Evolutionary conservation across 108 stramenopile species (phyloP).

Genomic region (Cyclotella distinguenda): DNA sequence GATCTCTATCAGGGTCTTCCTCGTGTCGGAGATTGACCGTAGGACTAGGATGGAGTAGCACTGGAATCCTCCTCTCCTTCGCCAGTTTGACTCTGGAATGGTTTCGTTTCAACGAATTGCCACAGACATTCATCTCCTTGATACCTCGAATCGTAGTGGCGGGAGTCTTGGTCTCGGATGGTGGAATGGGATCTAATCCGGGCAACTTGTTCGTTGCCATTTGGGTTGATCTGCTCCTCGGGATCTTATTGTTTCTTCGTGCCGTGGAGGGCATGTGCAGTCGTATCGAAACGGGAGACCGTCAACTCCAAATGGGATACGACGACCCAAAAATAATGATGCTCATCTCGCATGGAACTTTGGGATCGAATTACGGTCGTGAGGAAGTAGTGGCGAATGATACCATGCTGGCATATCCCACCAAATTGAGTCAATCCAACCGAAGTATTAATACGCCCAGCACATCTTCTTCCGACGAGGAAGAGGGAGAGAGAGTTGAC

Average conservation of each 20-base stretch:
- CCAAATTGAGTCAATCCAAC: not conserved
- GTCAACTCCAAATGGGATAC: too few species aligned
- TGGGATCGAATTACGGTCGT: not conserved
- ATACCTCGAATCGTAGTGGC: too few species aligned
- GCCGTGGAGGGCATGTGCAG: not conserved
- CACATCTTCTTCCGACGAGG: not conserved
- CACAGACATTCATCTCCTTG: too few species aligned
- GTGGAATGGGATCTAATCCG: not conserved
- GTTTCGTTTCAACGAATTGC: too few species aligned
- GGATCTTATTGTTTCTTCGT: not conserved
- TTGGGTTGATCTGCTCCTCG: not conserved
- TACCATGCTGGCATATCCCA: not conserved
- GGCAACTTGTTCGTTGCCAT: slow-evolving; percentile 8
- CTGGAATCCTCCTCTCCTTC: too few species aligned
- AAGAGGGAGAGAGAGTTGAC: not conserved
- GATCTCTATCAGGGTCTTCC: too few species aligned
- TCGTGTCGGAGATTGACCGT: too few species aligned
- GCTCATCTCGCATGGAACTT: not conserved
- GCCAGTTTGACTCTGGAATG: too few species aligned
- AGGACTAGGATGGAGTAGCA: too few species aligned
- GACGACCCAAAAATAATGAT: too few species aligned
- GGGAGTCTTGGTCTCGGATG: too few species aligned
- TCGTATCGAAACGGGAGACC: too few species aligned
- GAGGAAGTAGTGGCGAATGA: not conserved
- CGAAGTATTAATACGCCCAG: slow-evolving; percentile 1